Evolutionary conservation across 1,284 basidiomycete species (phyloP), one percentile per base, ranked within the genome.

Genomic region (Retiboletus flavoniger): DNA sequence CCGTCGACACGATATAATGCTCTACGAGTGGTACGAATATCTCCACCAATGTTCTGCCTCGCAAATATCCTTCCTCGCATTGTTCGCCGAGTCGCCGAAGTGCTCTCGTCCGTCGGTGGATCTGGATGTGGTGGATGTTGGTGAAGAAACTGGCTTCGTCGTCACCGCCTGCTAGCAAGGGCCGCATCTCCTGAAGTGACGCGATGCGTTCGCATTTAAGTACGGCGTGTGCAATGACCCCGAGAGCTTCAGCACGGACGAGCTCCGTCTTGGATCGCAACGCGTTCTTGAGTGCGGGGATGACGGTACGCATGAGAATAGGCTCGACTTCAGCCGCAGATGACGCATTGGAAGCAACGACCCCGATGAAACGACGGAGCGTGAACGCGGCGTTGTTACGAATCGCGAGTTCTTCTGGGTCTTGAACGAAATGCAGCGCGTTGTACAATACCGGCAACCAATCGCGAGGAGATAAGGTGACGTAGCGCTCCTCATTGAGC

Each of bases 61-160:
- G 79, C 46, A 98, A 71, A 13, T 75, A 75, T 2, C 84, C 85
- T 51, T 84, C 81, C 16, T 87, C 82, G 52, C 87, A 88, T 51
- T 87, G 82, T 46, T 98, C 93, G 0, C 85, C 86, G 13, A 99
- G 80, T 31, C 95, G 82, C 31, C 90, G 85, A 32, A 99, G 78
- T 0, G 96, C 96, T 59, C 97, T 80, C 1, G 88, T 87, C 19
- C 96, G 85, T 54, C 95, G 87, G 71, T 99, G 96, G 4, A 91
- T 76, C 73, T 99, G 97, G 50, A 99, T 86, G 70, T 99, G 97
- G 60, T 91, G 84, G 49, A 99, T 85, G 72, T 99, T 99, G 77
- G 89, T 88, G 81, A 99, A 98, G 75, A 99, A 96, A 69, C 89
- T 95, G 26, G 93, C 95, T 70, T 99, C 97, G 46, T 93, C 89